Evolutionary conservation across 2,329 filamentous ascomycete species (phyloP).

Genomic region (Epicoccum sorghinum): DNA sequence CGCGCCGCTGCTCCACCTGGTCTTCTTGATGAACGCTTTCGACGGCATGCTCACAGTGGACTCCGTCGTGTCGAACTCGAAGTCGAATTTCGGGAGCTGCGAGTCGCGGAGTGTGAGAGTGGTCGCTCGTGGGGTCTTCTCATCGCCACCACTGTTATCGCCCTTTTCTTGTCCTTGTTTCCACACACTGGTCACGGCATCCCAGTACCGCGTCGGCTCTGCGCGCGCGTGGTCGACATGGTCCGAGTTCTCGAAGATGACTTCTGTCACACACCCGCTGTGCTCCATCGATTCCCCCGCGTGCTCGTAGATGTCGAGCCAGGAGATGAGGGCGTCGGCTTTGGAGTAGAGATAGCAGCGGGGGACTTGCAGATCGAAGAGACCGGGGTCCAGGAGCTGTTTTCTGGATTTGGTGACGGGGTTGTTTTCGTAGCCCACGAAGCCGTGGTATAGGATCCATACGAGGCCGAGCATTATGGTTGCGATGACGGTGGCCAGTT

Average conservation of each 20-base stretch:
- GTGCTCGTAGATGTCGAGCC: slow-evolving; percentile 60
- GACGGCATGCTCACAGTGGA: background rate
- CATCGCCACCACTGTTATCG: no score
- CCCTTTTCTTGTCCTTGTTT: slow-evolving; percentile 3
- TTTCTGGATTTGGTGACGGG: slow-evolving; percentile 24
- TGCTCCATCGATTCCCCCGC: slow-evolving; percentile 51
- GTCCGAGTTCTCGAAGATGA: slow-evolving; percentile 61
- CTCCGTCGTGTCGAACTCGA: slow-evolving; percentile 4
- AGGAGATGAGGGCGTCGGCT: slow-evolving; percentile 61
- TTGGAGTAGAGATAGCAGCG: slow-evolving; percentile 64
- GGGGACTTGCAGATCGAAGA: slow-evolving; percentile 39
- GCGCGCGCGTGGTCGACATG: slow-evolving; percentile 66
- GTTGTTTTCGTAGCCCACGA: slow-evolving; percentile 32
- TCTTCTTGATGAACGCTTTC: slow-evolving; percentile 1
- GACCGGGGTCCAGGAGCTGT: slow-evolving; percentile 19
- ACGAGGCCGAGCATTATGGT: slow-evolving; percentile 21
- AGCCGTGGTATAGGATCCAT: slow-evolving; percentile 24
- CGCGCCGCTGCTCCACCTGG: slow-evolving; percentile 6
- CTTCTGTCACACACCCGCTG: slow-evolving; percentile 56
- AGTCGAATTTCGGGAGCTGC: slow-evolving; percentile 3
- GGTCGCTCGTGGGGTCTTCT: background rate
- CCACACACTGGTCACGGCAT: slow-evolving; percentile 32
- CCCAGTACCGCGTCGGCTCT: slow-evolving; percentile 64
- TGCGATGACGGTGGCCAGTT: slow-evolving; percentile 21
- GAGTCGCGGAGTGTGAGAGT: background rate